A percentile compares a stretch with the other conserved stretches of the same genome.
These are phyloP conservation scores for Perilla frutescens DNA, from an alignment of 257 asterid genomes.

Conservation along the genomic window DNA sequence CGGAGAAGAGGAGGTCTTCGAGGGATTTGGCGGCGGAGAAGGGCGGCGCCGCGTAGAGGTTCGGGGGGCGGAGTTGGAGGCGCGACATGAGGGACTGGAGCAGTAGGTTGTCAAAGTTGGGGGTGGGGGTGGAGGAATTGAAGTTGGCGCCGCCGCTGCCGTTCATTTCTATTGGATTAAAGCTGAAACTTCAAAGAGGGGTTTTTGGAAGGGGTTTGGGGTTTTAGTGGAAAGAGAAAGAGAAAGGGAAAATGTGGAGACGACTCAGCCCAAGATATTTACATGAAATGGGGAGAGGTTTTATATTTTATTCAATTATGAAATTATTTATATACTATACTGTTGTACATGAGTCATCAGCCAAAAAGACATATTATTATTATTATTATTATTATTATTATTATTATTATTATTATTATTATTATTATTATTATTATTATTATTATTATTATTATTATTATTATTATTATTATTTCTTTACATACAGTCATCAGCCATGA, in stretches of 20 bases:
- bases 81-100: constrained; percentile 85
- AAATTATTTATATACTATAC: too few species aligned
- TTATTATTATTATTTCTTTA: too few species aligned
- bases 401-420: too few species aligned
- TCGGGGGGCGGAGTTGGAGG: constrained; percentile 67
- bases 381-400: too few species aligned
- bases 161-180: constrained; percentile 40
- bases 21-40: constrained; percentile 56
- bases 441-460: too few species aligned
- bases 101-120: constrained; percentile 88
- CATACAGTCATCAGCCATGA: background rate
- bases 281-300: background rate
- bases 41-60: constrained; percentile 47
- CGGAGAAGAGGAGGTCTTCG: constrained; percentile 82
- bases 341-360: too few species aligned
- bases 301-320: background rate
- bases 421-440: too few species aligned
- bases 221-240: constrained; percentile 25
- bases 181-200: constrained; percentile 20
- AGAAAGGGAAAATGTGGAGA: background rate
- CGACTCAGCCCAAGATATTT: constrained; percentile 1
- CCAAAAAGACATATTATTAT: too few species aligned
- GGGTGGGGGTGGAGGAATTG: constrained; percentile 56
- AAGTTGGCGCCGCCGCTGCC: constrained; percentile 48
- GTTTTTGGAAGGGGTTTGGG: constrained; percentile 49